Base-by-base conservation (phyloP, 371 early-diverging fungal genomes). In the Syncephalastrum racemosum region DNA sequence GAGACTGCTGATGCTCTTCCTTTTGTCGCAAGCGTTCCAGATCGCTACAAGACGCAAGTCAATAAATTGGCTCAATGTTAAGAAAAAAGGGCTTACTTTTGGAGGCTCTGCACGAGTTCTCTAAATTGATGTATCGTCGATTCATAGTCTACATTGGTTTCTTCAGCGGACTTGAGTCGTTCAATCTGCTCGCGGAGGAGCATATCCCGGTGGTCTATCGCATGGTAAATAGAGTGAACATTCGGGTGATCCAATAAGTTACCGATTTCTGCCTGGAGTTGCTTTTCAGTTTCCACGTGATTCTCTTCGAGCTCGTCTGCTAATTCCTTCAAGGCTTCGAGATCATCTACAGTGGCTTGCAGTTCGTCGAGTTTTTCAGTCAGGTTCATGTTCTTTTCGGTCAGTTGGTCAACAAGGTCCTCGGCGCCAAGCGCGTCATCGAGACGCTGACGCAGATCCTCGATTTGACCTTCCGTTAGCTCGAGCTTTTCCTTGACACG, bases 271-370 rank as follows among this genome's bases (percentile, higher is more conserved):
- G 84, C 85, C 56, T 89, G 89, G 22, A 94, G 71, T 42, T 93
- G 89, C 58, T 90, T 87, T 71, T 91, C 92, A 10, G 89, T 90
- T 53, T 94, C 92, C 13, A 89, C 75, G 62, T 95, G 94, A 53
- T 85, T 90, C 59, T 93, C 92, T 66, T 95, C 95, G 62, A 95
- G 67, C 64, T 95, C 94, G 52, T 96, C 94, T 60, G 92, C 93
- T 41, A 95, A 73, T 59, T 92, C 94, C 64, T 88, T 86, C 19
- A 96, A 76, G 2, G 93, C 90, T 71, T 97, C 96, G 23, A 96
- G 76, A 61, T 93, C 95, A 45, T 93, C 96, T 10, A 94, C 84
- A 4, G 78, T 77, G 22, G 72, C 76, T 53, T 82, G 80, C 77
- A 92, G 64, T 62, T 95, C 91, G 57, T 94, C 93, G 39, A 93